Evolutionary conservation across 495 filamentous ascomycete species (phyloP).

Genomic region (Xylaria palmicola): DNA sequence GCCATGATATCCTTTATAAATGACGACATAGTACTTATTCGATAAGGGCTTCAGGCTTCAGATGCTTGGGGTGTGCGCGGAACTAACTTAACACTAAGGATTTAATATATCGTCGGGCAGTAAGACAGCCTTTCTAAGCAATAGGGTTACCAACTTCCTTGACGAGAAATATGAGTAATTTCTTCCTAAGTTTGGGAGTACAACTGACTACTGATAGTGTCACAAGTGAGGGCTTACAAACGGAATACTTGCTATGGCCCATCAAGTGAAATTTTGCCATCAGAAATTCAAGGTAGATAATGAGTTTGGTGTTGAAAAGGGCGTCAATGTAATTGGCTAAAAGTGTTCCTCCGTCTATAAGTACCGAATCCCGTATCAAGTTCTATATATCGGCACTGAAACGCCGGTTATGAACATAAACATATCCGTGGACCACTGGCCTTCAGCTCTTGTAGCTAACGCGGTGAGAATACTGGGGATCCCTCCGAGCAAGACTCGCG

Average conservation of each 20-base stretch:
- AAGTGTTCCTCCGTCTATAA: background rate
- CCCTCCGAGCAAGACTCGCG: too few species aligned
- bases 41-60: too few species aligned
- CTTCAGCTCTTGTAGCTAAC: background rate
- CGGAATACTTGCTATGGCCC: too few species aligned
- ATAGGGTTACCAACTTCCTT: background rate
- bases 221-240: too few species aligned
- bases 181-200: background rate
- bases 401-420: background rate
- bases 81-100: background rate
- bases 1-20: too few species aligned
- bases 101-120: background rate
- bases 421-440: background rate
- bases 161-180: background rate
- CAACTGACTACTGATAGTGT: too few species aligned
- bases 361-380: background rate
- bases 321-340: background rate
- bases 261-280: too few species aligned
- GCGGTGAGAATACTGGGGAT: background rate
- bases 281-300: background rate
- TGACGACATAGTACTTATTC: too few species aligned
- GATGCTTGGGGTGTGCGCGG: too few species aligned
- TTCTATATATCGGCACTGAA: background rate
- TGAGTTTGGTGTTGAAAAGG: background rate
- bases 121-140: background rate